These are phyloP conservation scores for Fusarium palustre DNA, from an alignment of 2,329 filamentous ascomycete genomes.

Conservation along the genomic window DNA sequence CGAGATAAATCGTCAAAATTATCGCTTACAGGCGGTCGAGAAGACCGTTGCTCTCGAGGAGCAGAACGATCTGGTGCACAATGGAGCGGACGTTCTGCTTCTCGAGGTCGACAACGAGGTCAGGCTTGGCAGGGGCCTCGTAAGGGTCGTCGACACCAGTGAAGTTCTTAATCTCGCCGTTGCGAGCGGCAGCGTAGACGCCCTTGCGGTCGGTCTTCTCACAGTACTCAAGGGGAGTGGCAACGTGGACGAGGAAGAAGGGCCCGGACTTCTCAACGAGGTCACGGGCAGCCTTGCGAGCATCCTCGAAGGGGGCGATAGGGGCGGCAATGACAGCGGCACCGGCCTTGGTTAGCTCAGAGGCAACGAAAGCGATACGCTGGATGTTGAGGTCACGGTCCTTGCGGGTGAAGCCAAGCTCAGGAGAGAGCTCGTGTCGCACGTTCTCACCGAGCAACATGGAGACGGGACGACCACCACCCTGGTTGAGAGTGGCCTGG, in stretches of 20 bases:
- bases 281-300: conserved; percentile 82
- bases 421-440: conserved; percentile 89
- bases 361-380: conserved; percentile 95
- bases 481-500: conserved; percentile 97
- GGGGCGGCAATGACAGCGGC: conserved; percentile 96
- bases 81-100: conserved; percentile 91
- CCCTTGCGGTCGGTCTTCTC: conserved; percentile 96
- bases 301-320: conserved; percentile 90
- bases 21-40: conserved; percentile 73
- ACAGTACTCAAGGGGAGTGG: conserved; percentile 89
- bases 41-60: conserved; percentile 90
- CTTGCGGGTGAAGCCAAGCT: conserved; percentile 93
- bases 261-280: conserved; percentile 87
- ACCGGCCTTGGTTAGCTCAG: conserved; percentile 91
- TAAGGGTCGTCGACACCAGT: conserved; percentile 98
- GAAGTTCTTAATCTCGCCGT: conserved; percentile 96
- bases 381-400: conserved; percentile 96
- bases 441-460: conserved; percentile 96
- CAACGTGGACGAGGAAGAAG: conserved; percentile 96
- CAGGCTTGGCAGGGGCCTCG: conserved; percentile 82
- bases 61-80: conserved; percentile 94
- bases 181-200: conserved; percentile 85
- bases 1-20: conserved; percentile 17
- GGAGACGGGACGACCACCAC: conserved; percentile 93
- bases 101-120: conserved; percentile 85